Evolutionary conservation across 495 filamentous ascomycete genomes (phyloP).

Genomic region (Trypethelium eluteriae): DNA sequence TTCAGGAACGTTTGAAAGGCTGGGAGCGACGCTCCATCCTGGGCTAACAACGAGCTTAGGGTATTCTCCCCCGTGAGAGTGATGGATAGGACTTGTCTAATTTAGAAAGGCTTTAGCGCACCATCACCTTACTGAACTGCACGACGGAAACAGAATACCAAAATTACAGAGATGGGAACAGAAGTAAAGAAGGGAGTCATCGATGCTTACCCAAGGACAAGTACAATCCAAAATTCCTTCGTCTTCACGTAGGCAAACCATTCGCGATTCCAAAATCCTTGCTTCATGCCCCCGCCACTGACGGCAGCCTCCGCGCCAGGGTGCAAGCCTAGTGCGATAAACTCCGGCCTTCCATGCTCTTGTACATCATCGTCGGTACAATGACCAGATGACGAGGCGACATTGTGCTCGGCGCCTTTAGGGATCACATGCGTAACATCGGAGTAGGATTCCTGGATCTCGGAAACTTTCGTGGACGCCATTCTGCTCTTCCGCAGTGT

Average conservation of each 20-base stretch:
- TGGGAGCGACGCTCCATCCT: constrained; percentile 71
- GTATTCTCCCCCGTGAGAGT: constrained; percentile 87
- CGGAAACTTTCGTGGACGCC: constrained; percentile 13
- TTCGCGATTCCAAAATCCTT: constrained; percentile 31
- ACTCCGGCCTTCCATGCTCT: constrained; percentile 28
- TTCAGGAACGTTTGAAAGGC: constrained; percentile 95
- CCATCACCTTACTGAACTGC: no score
- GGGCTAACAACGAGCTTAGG: constrained; percentile 66
- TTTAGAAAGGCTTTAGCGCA: no score
- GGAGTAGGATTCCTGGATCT: constrained; percentile 14
- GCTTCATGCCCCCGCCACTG: constrained; percentile 43
- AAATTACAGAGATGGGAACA: constrained; percentile 1
- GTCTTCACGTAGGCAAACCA: constrained; percentile 78
- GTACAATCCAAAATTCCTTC: constrained; percentile 75
- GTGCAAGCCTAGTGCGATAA: constrained; percentile 14
- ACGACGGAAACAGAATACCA: no score
- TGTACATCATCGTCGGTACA: constrained; percentile 25
- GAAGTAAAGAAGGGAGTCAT: neutral
- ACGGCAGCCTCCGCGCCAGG: constrained; percentile 20
- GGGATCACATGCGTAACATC: neutral
- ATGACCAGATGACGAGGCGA: constrained; percentile 13
- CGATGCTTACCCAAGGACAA: constrained; percentile 59
- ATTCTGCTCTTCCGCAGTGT: constrained; percentile 9
- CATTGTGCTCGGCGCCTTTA: constrained; percentile 25
- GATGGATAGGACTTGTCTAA: constrained; percentile 73